These are phyloP conservation scores for Orbilia javanica DNA, from an alignment of 2,329 filamentous ascomycete species.

Conservation along the genomic window DNA sequence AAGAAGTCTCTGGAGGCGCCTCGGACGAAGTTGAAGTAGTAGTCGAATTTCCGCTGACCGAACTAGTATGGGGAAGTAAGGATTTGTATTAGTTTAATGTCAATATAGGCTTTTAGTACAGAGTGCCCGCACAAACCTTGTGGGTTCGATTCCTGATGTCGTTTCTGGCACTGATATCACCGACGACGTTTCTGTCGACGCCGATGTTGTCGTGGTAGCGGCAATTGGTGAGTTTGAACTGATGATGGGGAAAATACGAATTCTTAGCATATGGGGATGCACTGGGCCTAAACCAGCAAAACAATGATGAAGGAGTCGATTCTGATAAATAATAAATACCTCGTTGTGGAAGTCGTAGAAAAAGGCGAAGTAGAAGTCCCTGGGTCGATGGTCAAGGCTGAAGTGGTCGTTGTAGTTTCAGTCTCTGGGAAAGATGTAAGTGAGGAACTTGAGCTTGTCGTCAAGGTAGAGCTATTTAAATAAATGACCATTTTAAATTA, in stretches of 20 bases:
- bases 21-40: neutral
- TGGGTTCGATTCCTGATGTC: neutral
- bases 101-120: too few species aligned
- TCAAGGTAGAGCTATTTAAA: neutral
- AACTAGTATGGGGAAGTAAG: neutral
- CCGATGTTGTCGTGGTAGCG: neutral
- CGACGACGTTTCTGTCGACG: slow-evolving; percentile 4
- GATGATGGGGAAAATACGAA: neutral
- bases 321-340: too few species aligned
- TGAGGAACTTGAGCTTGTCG: slow-evolving; percentile 13
- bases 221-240: neutral
- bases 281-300: too few species aligned
- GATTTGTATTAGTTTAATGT: neutral
- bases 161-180: slow-evolving; percentile 1
- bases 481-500: neutral
- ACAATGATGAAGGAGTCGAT: too few species aligned
- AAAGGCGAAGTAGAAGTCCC: slow-evolving; percentile 13
- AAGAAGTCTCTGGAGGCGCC: slow-evolving; percentile 23
- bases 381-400: neutral
- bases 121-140: neutral
- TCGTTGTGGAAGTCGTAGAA: slow-evolving; percentile 9
- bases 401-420: slow-evolving; percentile 8
- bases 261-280: neutral
- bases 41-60: neutral
- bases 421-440: slow-evolving; percentile 18